phyloP scores from a whole-genome alignment of 495 filamentous ascomycete genomes.

The Penicillium paradoxum region DNA sequence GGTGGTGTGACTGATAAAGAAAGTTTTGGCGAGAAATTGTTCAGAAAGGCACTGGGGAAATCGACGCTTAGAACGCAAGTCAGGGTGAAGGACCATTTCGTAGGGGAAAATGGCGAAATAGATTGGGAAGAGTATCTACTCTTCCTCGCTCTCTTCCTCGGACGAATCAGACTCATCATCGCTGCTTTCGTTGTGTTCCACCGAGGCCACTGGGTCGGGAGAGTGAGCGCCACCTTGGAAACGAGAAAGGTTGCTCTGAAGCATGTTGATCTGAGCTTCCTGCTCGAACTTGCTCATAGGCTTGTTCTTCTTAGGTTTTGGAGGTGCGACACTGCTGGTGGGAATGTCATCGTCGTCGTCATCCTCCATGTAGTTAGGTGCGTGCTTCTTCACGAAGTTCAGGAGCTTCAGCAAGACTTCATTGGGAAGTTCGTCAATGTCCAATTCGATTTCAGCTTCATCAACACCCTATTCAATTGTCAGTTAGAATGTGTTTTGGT shows the following conservation, averaged over 20 bases:
- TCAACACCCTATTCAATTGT: conserved; percentile 51
- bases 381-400: conserved; percentile 66
- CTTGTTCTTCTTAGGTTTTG: conserved; percentile 94
- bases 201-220: conserved; percentile 39
- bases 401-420: conserved; percentile 71
- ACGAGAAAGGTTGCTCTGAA: conserved; percentile 54
- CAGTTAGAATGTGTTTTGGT: conserved; percentile 14
- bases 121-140: conserved; percentile 28
- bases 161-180: conserved; percentile 50
- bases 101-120: neutral
- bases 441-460: conserved; percentile 83
- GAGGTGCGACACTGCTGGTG: conserved; percentile 44
- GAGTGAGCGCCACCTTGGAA: conserved; percentile 44
- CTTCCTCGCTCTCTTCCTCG: conserved; percentile 51
- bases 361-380: conserved; percentile 50
- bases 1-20: neutral
- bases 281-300: conserved; percentile 96
- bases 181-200: conserved; percentile 47
- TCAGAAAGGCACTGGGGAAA: neutral
- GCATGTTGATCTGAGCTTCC: conserved; percentile 76
- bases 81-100: conserved; percentile 12
- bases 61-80: conserved; percentile 28
- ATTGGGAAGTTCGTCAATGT: conserved; percentile 78
- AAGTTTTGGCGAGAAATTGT: neutral
- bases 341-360: conserved; percentile 42